Conservation (phyloP, 2,329 filamentous ascomycete species). For the Phialemonium atrogriseum region DNA sequence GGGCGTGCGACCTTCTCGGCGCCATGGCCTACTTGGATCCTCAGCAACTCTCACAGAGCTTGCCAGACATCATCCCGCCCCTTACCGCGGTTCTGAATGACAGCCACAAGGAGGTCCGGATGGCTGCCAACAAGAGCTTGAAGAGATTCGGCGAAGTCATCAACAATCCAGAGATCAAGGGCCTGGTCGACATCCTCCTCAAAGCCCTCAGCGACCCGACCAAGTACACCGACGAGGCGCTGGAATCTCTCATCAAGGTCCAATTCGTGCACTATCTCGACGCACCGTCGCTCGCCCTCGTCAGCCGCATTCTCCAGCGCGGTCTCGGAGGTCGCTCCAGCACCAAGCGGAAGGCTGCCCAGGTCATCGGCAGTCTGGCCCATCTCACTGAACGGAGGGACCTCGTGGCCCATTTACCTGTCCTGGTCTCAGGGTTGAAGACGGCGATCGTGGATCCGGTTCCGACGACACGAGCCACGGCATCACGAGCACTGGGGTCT, state of each 20-base stretch:
- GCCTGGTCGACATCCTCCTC: constrained; percentile 79
- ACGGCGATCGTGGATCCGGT: constrained; percentile 89
- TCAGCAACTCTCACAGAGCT: constrained; percentile 81
- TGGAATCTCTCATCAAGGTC: constrained; percentile 95
- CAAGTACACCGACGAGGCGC: constrained; percentile 89
- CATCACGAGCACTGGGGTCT: constrained; percentile 89
- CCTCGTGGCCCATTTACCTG: constrained; percentile 80
- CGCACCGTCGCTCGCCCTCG: constrained; percentile 85
- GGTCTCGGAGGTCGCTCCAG: constrained; percentile 84
- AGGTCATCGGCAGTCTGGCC: constrained; percentile 95
- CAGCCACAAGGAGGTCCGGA: constrained; percentile 93
- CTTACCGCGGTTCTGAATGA: constrained; percentile 91
- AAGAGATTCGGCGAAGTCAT: constrained; percentile 99
- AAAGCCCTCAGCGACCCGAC: constrained; percentile 97
- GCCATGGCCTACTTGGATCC: constrained; percentile 98
- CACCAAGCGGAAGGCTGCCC: constrained; percentile 91
- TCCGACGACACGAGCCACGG: constrained; percentile 90
- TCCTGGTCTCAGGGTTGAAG: constrained; percentile 84
- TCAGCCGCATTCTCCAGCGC: constrained; percentile 91
- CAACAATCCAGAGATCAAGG: constrained; percentile 93
- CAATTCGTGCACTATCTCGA: constrained; percentile 98
- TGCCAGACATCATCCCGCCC: constrained; percentile 95
- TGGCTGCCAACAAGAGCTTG: constrained; percentile 87
- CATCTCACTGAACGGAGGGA: constrained; percentile 97
- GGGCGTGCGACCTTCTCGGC: constrained; percentile 90